Percentiles rank a stretch among this genome's conserved stretches.
Evolutionary conservation across 108 stramenopile species (phyloP).

Genomic region (Stephanodiscus triporus): DNA sequence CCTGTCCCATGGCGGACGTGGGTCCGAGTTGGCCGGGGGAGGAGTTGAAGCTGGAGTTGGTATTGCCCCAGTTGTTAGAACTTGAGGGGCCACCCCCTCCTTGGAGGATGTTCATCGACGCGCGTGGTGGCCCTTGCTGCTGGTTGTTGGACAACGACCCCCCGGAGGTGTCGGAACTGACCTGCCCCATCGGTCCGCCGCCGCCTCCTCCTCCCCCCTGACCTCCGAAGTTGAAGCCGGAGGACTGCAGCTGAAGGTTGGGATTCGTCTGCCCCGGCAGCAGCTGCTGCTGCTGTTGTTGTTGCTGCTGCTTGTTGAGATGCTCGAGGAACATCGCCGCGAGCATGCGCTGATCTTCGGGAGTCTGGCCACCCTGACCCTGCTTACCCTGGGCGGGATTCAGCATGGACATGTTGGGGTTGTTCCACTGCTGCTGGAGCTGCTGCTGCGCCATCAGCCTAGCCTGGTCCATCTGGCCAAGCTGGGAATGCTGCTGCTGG

Average conservation of each 20-base stretch:
- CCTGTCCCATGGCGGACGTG: neutral
- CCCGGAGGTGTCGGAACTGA: neutral
- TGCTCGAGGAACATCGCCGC: constrained; percentile 19
- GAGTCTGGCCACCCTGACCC: neutral
- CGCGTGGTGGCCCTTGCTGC: neutral
- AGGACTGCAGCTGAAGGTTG: neutral
- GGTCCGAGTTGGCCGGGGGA: too few species aligned
- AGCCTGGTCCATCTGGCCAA: constrained; percentile 14
- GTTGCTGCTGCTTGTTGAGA: constrained; percentile 10
- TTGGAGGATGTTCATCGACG: neutral
- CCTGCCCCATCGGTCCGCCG: neutral
- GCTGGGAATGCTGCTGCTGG: constrained; percentile 14
- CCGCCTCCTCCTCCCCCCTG: neutral
- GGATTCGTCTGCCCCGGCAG: neutral
- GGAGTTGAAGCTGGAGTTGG: too few species aligned
- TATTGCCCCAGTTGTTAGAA: neutral
- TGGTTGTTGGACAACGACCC: neutral
- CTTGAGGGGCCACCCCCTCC: neutral
- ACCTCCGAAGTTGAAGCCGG: neutral
- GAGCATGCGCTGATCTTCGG: constrained; percentile 5
- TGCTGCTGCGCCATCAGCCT: constrained; percentile 14
- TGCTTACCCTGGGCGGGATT: constrained; percentile 1
- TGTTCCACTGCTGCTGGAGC: constrained; percentile 16
- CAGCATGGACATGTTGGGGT: neutral
- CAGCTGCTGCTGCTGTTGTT: neutral